Evolutionary conservation across 495 filamentous ascomycete species (phyloP), one percentile per base, ranked within the genome.

Genomic region (Aspergillus heteromorphus): DNA sequence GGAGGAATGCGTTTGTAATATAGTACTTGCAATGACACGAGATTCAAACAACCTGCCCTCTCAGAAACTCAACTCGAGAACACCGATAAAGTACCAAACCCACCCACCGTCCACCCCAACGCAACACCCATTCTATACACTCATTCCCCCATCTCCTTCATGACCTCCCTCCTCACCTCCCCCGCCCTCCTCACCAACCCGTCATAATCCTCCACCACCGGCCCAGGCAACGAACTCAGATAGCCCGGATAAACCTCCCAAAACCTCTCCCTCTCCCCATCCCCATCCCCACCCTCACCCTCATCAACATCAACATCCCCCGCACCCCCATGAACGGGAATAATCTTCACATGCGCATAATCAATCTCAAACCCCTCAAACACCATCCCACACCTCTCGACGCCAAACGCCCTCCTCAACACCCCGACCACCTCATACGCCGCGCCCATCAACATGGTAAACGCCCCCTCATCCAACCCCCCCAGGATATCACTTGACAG

Each of bases 301-400:
- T 11, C 43, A 16, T 16, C 38, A 2, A 20, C 25, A 18, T 40
- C n/a, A 23, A 16, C 29, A 40, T 48, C 52, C 13, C 20, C 52
- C 17, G 10, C 43, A 16, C 14, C 38, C 11, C 38, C 25, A 18
- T 40, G 42, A 13, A 54, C 45, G 7, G 52, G 52, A 31, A 54
- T 48, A n/a, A 54, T 42, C 42, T 54, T 54, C 13, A 48, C 52
- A 54, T 54, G 52, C 9, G 52, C 43, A 34, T 54, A 54, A 18
- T 54, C 52, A 18, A 54, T 54, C 40, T 54, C 51, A 27, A 54
- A 48, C 17, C 51, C 51, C 42, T 54, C 51, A 38, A 54, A 54
- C 23, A 54, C 45, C 51, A 54, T 54, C 16, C 51, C 51, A 38
- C 51, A 54, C 13, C 31, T 27, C 14, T 38, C 23, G 4, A 48